A percentile compares a stretch with the other conserved stretches of the same genome.
phyloP scores from a whole-genome alignment of 148 eudicot species.

The Drosera capensis region DNA sequence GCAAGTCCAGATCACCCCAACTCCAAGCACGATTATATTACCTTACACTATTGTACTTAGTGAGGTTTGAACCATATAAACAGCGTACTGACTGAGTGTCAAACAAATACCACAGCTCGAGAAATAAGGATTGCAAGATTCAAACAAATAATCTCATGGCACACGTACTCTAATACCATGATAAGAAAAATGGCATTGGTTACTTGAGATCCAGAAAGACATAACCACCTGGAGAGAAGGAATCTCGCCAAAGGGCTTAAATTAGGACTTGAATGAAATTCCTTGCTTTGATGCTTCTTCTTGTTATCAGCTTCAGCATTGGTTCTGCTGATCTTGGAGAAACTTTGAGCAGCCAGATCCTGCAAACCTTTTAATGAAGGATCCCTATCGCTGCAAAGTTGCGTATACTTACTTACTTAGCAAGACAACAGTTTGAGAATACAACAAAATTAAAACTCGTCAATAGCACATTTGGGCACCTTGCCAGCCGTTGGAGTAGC shows the following conservation, averaged over 20 bases:
- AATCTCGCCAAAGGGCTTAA: constrained; percentile 78
- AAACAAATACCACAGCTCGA: too few species aligned
- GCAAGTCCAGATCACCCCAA: too few species aligned
- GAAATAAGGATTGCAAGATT: too few species aligned
- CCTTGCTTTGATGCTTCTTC: constrained; percentile 50
- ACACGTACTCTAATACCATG: not conserved
- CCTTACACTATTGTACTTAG: too few species aligned
- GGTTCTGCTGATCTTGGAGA: constrained; percentile 25
- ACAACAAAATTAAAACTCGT: not conserved
- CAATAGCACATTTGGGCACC: constrained; percentile 27
- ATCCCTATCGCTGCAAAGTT: constrained; percentile 70
- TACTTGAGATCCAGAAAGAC: not conserved
- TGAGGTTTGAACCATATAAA: too few species aligned
- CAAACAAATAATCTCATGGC: not conserved
- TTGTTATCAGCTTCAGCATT: constrained; percentile 48
- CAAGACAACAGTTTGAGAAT: not conserved
- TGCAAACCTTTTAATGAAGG: constrained; percentile 61
- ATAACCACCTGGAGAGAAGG: constrained; percentile 71
- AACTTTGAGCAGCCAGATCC: constrained; percentile 54
- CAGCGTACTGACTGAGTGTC: too few species aligned
- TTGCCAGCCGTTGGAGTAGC: constrained; percentile 78
- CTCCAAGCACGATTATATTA: too few species aligned
- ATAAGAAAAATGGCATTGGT: not conserved
- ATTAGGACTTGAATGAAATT: constrained; percentile 48
- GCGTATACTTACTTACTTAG: constrained; percentile 1